A percentile compares a stretch with the other conserved stretches of the same genome.
Conservation (phyloP, 2,329 filamentous ascomycete species). For the Dothistroma septosporum region DNA sequence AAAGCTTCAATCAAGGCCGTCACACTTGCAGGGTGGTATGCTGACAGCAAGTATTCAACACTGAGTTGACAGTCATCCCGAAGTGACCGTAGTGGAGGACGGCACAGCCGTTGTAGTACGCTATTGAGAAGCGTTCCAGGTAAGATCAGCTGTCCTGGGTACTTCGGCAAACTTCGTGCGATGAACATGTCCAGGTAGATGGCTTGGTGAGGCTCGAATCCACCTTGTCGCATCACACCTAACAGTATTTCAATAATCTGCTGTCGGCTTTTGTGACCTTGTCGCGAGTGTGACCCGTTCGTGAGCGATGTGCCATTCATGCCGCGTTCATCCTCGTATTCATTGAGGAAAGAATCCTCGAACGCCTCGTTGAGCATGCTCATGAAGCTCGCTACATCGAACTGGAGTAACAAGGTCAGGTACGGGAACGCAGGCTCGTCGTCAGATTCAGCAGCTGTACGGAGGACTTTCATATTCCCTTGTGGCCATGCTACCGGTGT, state of each 20-base stretch:
- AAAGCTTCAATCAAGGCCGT: conserved; percentile 72
- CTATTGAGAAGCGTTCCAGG: conserved; percentile 80
- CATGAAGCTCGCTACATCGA: conserved; percentile 86
- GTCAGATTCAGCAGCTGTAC: conserved; percentile 53
- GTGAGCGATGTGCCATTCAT: conserved; percentile 24
- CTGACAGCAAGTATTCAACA: conserved; percentile 86
- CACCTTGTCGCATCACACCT: conserved; percentile 76
- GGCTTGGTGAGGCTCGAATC: conserved; percentile 75
- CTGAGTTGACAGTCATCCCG: conserved; percentile 96
- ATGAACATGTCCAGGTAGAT: conserved; percentile 99
- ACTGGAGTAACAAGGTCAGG: conserved; percentile 76
- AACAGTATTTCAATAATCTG: conserved; percentile 87
- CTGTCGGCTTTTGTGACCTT: conserved; percentile 66
- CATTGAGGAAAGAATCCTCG: conserved; percentile 87
- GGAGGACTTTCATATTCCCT: conserved; percentile 56
- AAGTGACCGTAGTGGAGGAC: conserved; percentile 73
- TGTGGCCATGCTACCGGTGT: conserved; percentile 72
- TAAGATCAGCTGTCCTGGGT: conserved; percentile 89
- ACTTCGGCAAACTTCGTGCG: conserved; percentile 91
- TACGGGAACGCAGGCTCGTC: conserved; percentile 78
- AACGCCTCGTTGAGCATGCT: conserved; percentile 97
- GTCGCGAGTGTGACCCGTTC: conserved; percentile 25
- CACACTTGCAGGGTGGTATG: conserved; percentile 85
- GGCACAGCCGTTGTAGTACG: conserved; percentile 76
- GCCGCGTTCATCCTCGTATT: conserved; percentile 51